Percentiles rank a stretch among this genome's conserved stretches.
Evolutionary conservation across 2,329 filamentous ascomycete genomes (phyloP).

Genomic region (Penicillium sp.): DNA sequence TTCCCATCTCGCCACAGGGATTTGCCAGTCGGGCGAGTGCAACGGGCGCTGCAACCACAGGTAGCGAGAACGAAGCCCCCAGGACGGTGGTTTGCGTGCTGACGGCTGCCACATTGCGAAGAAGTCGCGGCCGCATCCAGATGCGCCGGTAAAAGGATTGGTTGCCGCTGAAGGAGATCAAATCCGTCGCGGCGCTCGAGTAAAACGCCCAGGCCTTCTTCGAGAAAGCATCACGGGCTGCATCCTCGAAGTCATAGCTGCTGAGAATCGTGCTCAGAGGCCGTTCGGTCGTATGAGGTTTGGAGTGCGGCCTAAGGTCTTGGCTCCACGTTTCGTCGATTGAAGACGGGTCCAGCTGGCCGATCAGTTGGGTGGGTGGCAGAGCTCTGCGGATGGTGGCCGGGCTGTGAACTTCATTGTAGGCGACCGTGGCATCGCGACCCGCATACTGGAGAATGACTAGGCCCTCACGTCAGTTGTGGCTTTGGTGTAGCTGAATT

Average conservation of each 20-base stretch:
- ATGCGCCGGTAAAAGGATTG: slow-evolving; percentile 41
- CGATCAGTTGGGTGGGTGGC: slow-evolving; percentile 33
- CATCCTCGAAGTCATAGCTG: slow-evolving; percentile 35
- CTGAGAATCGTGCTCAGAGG: slow-evolving; percentile 31
- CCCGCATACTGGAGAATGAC: slow-evolving; percentile 66
- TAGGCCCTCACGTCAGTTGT: slow-evolving; percentile 3
- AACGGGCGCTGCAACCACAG: slow-evolving; percentile 39
- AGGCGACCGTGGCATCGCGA: slow-evolving; percentile 49
- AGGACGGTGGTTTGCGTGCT: slow-evolving; percentile 33
- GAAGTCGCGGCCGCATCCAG: slow-evolving; percentile 43
- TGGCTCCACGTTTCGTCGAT: slow-evolving; percentile 21
- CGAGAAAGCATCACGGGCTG: slow-evolving; percentile 26
- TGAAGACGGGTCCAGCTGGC: slow-evolving; percentile 21
- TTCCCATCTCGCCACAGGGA: slow-evolving; percentile 39
- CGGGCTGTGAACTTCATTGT: slow-evolving; percentile 47
- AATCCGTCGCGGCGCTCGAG: slow-evolving; percentile 47
- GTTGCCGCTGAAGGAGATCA: slow-evolving; percentile 43
- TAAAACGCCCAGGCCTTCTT: slow-evolving; percentile 39
- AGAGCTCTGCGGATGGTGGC: slow-evolving; percentile 7
- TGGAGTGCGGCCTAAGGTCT: not conserved
- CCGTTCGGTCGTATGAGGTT: slow-evolving; percentile 8
- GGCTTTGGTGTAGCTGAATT: slow-evolving; percentile 38
- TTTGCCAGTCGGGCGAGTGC: slow-evolving; percentile 42
- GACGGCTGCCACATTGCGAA: slow-evolving; percentile 36
- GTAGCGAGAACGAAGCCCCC: slow-evolving; percentile 29